Evolutionary conservation across 345 rosid genomes (phyloP).

Genomic region (Eucalyptus dawsonii): DNA sequence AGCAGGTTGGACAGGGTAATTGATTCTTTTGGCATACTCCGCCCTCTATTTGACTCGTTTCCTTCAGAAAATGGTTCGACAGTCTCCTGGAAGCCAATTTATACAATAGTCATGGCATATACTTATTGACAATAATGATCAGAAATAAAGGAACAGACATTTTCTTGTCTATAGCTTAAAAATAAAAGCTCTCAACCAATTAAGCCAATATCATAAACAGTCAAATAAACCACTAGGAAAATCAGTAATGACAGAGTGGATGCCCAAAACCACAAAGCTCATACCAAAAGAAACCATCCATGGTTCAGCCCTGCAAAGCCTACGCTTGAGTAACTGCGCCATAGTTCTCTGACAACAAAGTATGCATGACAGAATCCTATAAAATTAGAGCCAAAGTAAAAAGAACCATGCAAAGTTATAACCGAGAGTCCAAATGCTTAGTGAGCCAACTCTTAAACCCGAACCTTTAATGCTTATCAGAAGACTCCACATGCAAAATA

Average conservation of each 20-base stretch:
- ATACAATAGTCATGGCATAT: not conserved
- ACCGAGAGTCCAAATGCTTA: not conserved
- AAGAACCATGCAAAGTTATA: not conserved
- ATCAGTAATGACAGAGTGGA: not conserved
- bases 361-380: not conserved
- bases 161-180: not conserved
- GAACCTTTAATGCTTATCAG: not conserved
- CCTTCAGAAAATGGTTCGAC: slow-evolving; percentile 28
- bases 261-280: not conserved
- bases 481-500: not conserved
- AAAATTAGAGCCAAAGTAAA: not conserved
- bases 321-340: not conserved
- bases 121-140: not conserved
- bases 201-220: not conserved
- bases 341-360: not conserved
- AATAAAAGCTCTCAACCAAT: not conserved
- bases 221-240: not conserved
- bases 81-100: slow-evolving; percentile 42
- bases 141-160: not conserved
- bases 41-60: slow-evolving; percentile 24
- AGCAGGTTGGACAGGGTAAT: slow-evolving; percentile 45
- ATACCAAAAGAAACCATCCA: not conserved
- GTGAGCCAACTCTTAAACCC: not conserved
- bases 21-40: slow-evolving; percentile 8
- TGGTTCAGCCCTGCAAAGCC: not conserved